These are phyloP conservation scores for Citrus trifoliata DNA, from an alignment of 345 rosid genomes.

Conservation along the genomic window DNA sequence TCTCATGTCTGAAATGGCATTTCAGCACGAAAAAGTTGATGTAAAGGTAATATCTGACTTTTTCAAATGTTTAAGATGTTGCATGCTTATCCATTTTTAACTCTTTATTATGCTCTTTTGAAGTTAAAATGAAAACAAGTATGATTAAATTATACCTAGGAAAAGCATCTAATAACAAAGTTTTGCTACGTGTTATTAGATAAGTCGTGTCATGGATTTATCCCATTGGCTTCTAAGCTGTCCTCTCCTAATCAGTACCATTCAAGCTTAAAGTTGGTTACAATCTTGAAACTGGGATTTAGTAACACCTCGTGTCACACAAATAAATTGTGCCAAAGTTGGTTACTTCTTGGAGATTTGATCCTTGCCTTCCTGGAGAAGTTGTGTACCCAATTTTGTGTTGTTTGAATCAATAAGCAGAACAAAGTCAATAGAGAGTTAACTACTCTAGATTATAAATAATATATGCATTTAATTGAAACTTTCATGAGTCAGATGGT, in stretches of 20 bases:
- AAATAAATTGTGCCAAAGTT: background rate
- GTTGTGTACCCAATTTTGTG: background rate
- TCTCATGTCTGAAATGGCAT: slow-evolving; percentile 81
- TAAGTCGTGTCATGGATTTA: background rate
- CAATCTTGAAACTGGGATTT: background rate
- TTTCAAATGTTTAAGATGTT: background rate
- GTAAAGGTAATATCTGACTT: slow-evolving; percentile 43
- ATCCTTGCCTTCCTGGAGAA: background rate
- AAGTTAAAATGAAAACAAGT: background rate
- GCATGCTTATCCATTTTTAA: background rate
- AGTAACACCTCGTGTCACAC: background rate
- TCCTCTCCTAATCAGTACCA: background rate
- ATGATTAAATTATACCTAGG: background rate
- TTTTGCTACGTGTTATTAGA: background rate
- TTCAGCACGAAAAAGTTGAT: slow-evolving; percentile 52
- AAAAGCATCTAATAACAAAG: background rate
- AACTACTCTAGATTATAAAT: background rate
- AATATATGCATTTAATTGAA: background rate
- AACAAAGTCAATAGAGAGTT: background rate
- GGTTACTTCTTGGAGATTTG: background rate
- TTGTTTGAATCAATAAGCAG: background rate
- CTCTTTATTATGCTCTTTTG: background rate
- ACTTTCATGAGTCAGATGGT: background rate
- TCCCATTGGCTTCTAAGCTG: background rate
- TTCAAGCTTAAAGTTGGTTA: background rate